These are phyloP conservation scores for Plasmodium relictum DNA, from an alignment of 169 alveolate genomes.

Conservation along the genomic window DNA sequence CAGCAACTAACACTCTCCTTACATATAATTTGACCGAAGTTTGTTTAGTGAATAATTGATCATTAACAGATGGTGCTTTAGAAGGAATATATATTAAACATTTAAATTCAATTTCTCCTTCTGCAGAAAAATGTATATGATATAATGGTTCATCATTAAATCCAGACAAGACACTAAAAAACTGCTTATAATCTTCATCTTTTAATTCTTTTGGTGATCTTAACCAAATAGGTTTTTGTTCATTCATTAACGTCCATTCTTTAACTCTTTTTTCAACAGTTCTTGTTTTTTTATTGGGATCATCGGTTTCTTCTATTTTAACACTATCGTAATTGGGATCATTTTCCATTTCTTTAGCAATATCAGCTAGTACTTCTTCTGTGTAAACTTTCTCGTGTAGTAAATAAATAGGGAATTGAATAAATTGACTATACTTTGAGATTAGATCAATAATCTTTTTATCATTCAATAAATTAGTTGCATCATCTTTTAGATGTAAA, in stretches of 20 bases:
- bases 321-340: slow-evolving; percentile 83
- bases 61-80: slow-evolving; percentile 94
- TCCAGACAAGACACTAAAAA: slow-evolving; percentile 96
- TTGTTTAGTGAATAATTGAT: slow-evolving; percentile 92
- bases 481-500: slow-evolving; percentile 98
- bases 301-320: slow-evolving; percentile 83
- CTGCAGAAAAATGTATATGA: slow-evolving; percentile 98
- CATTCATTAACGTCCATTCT: slow-evolving; percentile 92
- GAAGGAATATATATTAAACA: slow-evolving; percentile 97
- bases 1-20: slow-evolving; percentile 95
- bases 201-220: slow-evolving; percentile 96
- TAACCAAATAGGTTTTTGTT: slow-evolving; percentile 98
- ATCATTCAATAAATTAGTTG: slow-evolving; percentile 96
- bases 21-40: slow-evolving; percentile 93
- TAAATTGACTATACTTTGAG: slow-evolving; percentile 97
- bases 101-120: slow-evolving; percentile 99
- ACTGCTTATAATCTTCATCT: slow-evolving; percentile 96
- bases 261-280: slow-evolving; percentile 91
- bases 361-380: slow-evolving; percentile 88
- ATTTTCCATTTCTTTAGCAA: slow-evolving; percentile 87
- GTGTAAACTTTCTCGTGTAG: slow-evolving; percentile 88
- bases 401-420: slow-evolving; percentile 97
- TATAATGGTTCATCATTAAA: slow-evolving; percentile 97
- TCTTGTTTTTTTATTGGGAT: slow-evolving; percentile 88
- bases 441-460: slow-evolving; percentile 94